Base-by-base conservation (phyloP, 2,329 filamentous ascomycete species). In the Stagonosporopsis chrysanthemi region DNA sequence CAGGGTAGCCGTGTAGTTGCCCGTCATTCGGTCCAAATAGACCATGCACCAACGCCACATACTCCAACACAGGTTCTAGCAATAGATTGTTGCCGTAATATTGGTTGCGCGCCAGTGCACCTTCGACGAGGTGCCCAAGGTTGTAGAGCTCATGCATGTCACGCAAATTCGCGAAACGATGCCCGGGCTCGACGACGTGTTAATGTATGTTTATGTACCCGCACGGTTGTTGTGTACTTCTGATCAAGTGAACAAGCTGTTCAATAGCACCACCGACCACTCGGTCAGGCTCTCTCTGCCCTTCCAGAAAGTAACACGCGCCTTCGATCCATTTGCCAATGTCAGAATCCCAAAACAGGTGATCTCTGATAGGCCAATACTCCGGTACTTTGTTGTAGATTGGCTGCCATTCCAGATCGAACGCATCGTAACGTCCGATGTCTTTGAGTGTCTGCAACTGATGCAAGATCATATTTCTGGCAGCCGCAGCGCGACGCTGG, bases 121-220 rank as follows among this genome's bases (percentile, higher is more conserved):
- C 41, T 22, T 52, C 33, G 5, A 52, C 24, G 8, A 44, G 33
- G 35, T 40, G 42, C 26, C 41, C 42, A 4, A 52, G 3, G 24
- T 52, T 40, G 50, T 44, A 38, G 23, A 51, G 48, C 26, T 45
- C 35, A 12, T 52, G 41, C 33, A 52, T 45, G 35, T 45, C 41
- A 24, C 41, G 17, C 19, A 52, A 28, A 19, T 52, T 39, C 15
- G 41, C 40, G 26, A 45, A 46, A 19, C 33, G 50, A 3, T 41
- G 28, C 3, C 50, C 50, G 2, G 19, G 35, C 15, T 33, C 42
- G 6, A 46, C 42, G 26, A 35, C 33, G 28, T 52, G 42, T 12
- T 41, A 35, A 14, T 35, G 42, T 26, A 52, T 40, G 26, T 52
- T 40, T 6, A 35, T 28, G 15, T 39, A 52, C 2, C 49, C 41